These are phyloP conservation scores for Lepidium aucheri DNA, from an alignment of 345 rosid species.

Conservation along the genomic window DNA sequence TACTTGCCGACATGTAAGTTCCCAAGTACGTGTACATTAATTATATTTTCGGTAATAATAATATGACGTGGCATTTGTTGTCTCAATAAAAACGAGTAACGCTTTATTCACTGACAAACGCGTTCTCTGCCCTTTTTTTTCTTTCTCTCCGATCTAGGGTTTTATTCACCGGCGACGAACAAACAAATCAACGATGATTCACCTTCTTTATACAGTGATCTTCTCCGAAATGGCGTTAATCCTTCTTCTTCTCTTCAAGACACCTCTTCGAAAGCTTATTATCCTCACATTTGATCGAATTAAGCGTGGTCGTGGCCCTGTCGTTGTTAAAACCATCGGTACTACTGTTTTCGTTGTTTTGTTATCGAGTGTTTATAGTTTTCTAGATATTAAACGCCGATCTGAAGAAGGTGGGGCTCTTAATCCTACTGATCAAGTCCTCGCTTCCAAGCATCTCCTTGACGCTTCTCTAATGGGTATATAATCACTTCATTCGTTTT, in stretches of 20 bases:
- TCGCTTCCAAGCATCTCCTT: constrained; percentile 62
- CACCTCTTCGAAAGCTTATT: constrained; percentile 69
- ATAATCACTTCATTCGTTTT: background rate
- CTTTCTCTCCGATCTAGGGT: constrained; percentile 22
- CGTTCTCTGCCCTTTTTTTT: background rate
- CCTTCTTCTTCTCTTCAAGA: constrained; percentile 58
- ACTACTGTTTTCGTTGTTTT: constrained; percentile 54
- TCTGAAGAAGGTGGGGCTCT: constrained; percentile 41
- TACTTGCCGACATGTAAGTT: too few relatives aligned
- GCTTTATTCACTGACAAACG: constrained; percentile 1
- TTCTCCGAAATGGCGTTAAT: constrained; percentile 56
- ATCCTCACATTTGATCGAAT: constrained; percentile 55
- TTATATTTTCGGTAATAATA: too few relatives aligned
- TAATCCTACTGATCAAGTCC: constrained; percentile 82
- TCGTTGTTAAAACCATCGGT: constrained; percentile 58
- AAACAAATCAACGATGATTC: constrained; percentile 48
- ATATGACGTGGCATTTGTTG: too few relatives aligned
- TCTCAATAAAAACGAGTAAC: too few relatives aligned
- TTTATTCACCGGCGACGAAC: background rate
- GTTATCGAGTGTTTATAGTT: constrained; percentile 48
- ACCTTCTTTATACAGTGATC: constrained; percentile 58
- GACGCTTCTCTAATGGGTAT: constrained; percentile 93
- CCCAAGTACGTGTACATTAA: too few relatives aligned
- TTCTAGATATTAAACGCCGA: constrained; percentile 48
- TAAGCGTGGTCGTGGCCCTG: constrained; percentile 83